Percentiles rank a stretch among this genome's conserved stretches.
These are phyloP conservation scores for Sisymbrium altissimum DNA, from an alignment of 345 rosid species.

Conservation along the genomic window DNA sequence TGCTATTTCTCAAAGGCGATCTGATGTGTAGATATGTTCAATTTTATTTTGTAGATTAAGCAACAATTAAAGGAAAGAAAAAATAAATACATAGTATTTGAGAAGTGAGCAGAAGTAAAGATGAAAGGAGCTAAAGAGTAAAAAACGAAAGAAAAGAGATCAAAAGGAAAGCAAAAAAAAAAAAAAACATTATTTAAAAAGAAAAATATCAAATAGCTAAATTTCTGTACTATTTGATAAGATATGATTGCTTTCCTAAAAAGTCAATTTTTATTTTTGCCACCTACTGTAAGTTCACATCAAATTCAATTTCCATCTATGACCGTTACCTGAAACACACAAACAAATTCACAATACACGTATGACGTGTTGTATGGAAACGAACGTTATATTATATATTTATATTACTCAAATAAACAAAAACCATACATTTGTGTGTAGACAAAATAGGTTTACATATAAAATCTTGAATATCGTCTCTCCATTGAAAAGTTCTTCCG, in stretches of 20 bases:
- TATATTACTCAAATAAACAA: not conserved
- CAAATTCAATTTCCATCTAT: conserved; percentile 14
- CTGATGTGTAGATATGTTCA: not conserved
- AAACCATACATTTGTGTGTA: not conserved
- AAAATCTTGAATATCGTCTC: not conserved
- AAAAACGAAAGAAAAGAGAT: not conserved
- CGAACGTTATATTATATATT: not conserved
- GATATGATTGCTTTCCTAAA: not conserved
- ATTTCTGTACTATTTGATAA: not conserved
- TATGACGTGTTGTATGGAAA: not conserved
- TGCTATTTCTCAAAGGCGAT: not conserved
- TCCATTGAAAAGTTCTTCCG: not conserved
- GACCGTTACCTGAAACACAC: conserved; percentile 3
- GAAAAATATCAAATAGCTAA: not conserved
- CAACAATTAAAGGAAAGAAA: not conserved
- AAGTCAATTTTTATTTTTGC: not conserved
- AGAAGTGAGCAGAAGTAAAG: not conserved
- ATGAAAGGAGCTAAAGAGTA: not conserved
- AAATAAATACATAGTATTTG: not conserved
- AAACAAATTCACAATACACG: conserved; percentile 1
- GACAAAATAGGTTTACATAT: not conserved
- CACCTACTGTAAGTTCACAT: conserved; percentile 3
- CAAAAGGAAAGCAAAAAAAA: not conserved
- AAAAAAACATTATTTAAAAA: not conserved
- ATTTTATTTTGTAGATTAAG: not conserved